Evolutionary conservation across 1,284 basidiomycete species (phyloP).

Genomic region (Ceratobasidium sp.): DNA sequence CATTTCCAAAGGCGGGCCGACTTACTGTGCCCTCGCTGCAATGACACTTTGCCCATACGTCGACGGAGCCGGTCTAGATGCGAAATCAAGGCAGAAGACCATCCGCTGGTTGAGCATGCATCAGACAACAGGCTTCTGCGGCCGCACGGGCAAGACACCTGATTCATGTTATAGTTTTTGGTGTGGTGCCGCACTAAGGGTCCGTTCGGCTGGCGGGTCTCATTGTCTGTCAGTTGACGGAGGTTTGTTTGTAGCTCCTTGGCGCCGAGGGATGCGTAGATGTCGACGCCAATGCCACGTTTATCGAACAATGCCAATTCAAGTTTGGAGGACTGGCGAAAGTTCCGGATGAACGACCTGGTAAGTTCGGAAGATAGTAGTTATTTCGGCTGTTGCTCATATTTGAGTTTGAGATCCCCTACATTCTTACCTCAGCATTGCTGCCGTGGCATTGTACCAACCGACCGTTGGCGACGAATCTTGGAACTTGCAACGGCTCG

Average conservation of each 20-base stretch:
- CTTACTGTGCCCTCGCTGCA: slow-evolving; percentile 89
- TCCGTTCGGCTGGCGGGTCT: slow-evolving; percentile 57
- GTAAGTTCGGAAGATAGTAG: slow-evolving; percentile 59
- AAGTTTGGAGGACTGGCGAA: slow-evolving; percentile 89
- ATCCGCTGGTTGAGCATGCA: slow-evolving; percentile 83
- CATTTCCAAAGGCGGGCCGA: slow-evolving; percentile 79
- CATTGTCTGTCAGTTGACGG: slow-evolving; percentile 1
- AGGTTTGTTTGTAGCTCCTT: slow-evolving; percentile 67
- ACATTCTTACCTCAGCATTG: slow-evolving; percentile 90
- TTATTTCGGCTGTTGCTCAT: slow-evolving; percentile 27
- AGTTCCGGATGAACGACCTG: slow-evolving; percentile 79
- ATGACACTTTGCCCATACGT: slow-evolving; percentile 62
- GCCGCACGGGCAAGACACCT: slow-evolving; percentile 84
- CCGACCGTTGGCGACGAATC: slow-evolving; percentile 58
- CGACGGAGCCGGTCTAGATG: slow-evolving; percentile 57
- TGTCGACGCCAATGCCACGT: slow-evolving; percentile 67
- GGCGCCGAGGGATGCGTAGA: slow-evolving; percentile 71
- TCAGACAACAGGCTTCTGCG: slow-evolving; percentile 86
- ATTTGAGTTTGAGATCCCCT: slow-evolving; percentile 74
- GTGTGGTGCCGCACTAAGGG: slow-evolving; percentile 84
- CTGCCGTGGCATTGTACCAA: slow-evolving; percentile 78
- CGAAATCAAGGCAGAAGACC: slow-evolving; percentile 65
- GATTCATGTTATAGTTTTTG: slow-evolving; percentile 97
- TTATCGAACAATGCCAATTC: slow-evolving; percentile 82
- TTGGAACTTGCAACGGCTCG: slow-evolving; percentile 72